Base-by-base conservation (phyloP, 768 basidiomycete species). In the Strobilomyces echinocephalus region DNA sequence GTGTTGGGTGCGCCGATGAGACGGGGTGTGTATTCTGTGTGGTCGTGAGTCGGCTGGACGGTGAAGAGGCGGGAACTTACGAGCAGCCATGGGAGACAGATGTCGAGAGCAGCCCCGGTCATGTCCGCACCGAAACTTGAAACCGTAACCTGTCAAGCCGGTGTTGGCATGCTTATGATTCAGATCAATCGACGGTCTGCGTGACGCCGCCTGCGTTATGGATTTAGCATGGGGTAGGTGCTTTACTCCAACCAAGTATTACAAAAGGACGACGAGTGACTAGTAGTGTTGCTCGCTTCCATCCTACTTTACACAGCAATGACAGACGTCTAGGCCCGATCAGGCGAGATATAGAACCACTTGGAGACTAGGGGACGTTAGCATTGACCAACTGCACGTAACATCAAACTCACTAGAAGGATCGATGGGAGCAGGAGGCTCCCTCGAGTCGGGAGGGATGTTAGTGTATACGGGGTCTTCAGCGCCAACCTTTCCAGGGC, bases 261-360 rank as follows among this genome's bases (percentile, higher is more conserved):
- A 30, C 30, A 30, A 30, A 30, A 30, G 30, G 30, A 30, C 6
- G 30, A 30, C 30, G 30, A 30, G 30, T 30, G 30, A 30, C 30
- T 30, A 30, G 28, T 28, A 8, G 30, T 30, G 30, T 30, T 30
- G 30, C 30, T 30, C 30, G 30, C 30, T 9, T 30, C 30, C 6
- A 9, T 30, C 30, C 30, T 1, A 30, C 6, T 30, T 30, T 30
- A 30, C 30, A 30, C 9, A 28, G 28, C 28, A 28, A n/a, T n/a
- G n/a, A n/a, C n/a, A 24, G 24, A 24, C 4, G 24, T 24, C 24
- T 24, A 24, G 24, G 24, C 30, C 9, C 9, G 30, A 30, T 55
- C 88, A 31, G 91, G 91, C 20, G 91, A 90, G 64, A 94, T 94
- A 74, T 92, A 90, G 83, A 93, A 93, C 91, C 90, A 92, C 68